A percentile compares a stretch with the other conserved stretches of the same genome.
phyloP scores from a whole-genome alignment of 2,329 filamentous ascomycete genomes.

The Pyricularia grisea region DNA sequence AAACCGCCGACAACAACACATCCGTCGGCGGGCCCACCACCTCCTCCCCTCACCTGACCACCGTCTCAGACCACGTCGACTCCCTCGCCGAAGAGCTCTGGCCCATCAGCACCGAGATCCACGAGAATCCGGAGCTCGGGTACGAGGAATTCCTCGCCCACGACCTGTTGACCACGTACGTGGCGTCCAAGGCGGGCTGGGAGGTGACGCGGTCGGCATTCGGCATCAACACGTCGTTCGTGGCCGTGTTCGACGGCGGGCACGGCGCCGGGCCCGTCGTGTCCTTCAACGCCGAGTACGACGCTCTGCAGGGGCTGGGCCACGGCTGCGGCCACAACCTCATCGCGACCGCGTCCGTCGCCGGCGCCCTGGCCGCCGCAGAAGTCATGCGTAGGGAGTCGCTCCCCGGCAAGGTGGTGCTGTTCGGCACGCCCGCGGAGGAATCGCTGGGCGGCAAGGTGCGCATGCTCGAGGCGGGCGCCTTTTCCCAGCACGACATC shows the following conservation, averaged over 20 bases:
- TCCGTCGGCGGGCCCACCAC: neutral
- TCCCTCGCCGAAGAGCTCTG: slow-evolving; percentile 28
- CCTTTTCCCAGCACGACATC: slow-evolving; percentile 27
- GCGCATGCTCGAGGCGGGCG: slow-evolving; percentile 32
- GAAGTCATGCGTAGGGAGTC: slow-evolving; percentile 28
- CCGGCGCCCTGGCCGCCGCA: slow-evolving; percentile 35
- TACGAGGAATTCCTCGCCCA: slow-evolving; percentile 40
- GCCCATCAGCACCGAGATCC: slow-evolving; percentile 36
- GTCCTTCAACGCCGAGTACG: slow-evolving; percentile 30
- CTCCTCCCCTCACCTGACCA: slow-evolving; percentile 13
- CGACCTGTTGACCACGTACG: slow-evolving; percentile 35
- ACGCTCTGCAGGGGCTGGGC: slow-evolving; percentile 38
- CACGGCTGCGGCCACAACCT: slow-evolving; percentile 48
- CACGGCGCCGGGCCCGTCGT: slow-evolving; percentile 30
- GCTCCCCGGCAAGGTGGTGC: slow-evolving; percentile 32
- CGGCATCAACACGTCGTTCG: slow-evolving; percentile 41
- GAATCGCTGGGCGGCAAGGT: slow-evolving; percentile 40
- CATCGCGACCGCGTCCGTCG: slow-evolving; percentile 37
- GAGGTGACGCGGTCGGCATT: slow-evolving; percentile 41
- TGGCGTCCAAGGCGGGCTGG: slow-evolving; percentile 34
- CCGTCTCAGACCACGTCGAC: slow-evolving; percentile 29
- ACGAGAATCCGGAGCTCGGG: slow-evolving; percentile 38
- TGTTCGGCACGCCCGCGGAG: slow-evolving; percentile 46
- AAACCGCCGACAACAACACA: neutral
- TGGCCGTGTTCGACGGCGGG: slow-evolving; percentile 37